A percentile compares a stretch with the other conserved stretches of the same genome.
Conservation (phyloP, 106 monocot genomes). For the Vanilla planifolia region DNA sequence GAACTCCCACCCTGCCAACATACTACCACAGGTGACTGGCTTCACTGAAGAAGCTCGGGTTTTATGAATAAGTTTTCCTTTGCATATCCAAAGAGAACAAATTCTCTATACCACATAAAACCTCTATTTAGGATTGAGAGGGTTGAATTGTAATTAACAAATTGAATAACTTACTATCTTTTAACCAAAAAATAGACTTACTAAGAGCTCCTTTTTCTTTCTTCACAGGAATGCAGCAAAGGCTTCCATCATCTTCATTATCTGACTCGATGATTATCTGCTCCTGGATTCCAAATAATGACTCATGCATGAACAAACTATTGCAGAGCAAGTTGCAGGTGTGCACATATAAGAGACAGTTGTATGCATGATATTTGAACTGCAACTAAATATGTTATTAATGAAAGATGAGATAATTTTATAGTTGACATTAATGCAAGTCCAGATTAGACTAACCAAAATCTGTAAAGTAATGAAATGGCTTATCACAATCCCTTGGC, state of each 20-base stretch:
- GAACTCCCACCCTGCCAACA: too few relatives aligned
- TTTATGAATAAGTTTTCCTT: neutral
- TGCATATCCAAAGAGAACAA: too few relatives aligned
- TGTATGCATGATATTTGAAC: too few relatives aligned
- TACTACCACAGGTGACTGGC: neutral
- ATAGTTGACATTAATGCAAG: too few relatives aligned
- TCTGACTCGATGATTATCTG: conserved; percentile 71
- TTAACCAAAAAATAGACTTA: neutral
- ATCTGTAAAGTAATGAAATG: too few relatives aligned
- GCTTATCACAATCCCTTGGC: too few relatives aligned
- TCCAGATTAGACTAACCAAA: too few relatives aligned
- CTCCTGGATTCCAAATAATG: conserved; percentile 38
- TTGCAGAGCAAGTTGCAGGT: neutral
- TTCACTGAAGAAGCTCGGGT: neutral
- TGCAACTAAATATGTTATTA: too few relatives aligned
- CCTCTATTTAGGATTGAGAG: too few relatives aligned
- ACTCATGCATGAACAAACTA: neutral
- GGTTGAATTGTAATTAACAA: neutral
- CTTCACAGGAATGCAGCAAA: conserved; percentile 53
- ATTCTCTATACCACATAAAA: too few relatives aligned
- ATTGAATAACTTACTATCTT: neutral
- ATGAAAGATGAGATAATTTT: too few relatives aligned
- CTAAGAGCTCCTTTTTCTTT: conserved; percentile 38
- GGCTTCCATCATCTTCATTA: conserved; percentile 51
- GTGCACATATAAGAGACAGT: too few relatives aligned